Conservation (phyloP, 495 filamentous ascomycete genomes). For the Diplogelasinospora grovesii region DNA sequence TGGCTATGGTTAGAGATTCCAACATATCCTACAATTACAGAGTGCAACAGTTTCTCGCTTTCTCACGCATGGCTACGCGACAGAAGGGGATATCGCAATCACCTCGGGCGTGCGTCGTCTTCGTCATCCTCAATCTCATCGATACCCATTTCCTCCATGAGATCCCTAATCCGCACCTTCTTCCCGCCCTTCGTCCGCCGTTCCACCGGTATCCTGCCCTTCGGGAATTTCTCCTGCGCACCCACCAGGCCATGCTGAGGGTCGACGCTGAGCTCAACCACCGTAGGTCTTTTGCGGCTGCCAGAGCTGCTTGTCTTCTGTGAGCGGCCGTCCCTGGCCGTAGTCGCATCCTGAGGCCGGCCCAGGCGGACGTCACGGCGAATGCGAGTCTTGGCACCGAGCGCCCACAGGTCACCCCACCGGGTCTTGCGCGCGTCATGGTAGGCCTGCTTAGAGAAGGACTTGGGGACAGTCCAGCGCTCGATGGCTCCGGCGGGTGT, state of each 20-base stretch:
- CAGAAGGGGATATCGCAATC: too few species aligned
- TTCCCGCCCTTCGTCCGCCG: slow-evolving; percentile 51
- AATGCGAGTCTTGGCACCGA: slow-evolving; percentile 84
- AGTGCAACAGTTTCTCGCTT: too few species aligned
- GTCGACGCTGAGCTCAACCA: slow-evolving; percentile 30
- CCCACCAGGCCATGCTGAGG: slow-evolving; percentile 23
- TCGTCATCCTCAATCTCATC: slow-evolving; percentile 20
- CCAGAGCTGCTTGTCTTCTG: slow-evolving; percentile 19
- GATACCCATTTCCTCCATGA: slow-evolving; percentile 31
- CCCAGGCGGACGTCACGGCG: slow-evolving; percentile 55
- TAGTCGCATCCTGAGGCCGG: slow-evolving; percentile 20
- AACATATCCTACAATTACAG: too few species aligned
- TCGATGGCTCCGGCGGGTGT: slow-evolving; percentile 82
- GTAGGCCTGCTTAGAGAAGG: slow-evolving; percentile 72
- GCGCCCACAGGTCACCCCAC: slow-evolving; percentile 95
- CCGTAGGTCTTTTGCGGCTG: slow-evolving; percentile 21
- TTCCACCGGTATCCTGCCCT: slow-evolving; percentile 18
- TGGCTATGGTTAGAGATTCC: too few species aligned
- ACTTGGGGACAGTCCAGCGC: slow-evolving; percentile 85
- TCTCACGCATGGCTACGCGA: too few species aligned
- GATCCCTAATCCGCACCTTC: slow-evolving; percentile 37
- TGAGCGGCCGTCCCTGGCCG: slow-evolving; percentile 28
- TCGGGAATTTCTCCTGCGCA: slow-evolving; percentile 21
- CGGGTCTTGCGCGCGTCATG: slow-evolving; percentile 81
- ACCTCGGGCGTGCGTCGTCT: too few species aligned